Conservation (phyloP, 805 yeast genomes). For the Clavispora carvajalis region DNA sequence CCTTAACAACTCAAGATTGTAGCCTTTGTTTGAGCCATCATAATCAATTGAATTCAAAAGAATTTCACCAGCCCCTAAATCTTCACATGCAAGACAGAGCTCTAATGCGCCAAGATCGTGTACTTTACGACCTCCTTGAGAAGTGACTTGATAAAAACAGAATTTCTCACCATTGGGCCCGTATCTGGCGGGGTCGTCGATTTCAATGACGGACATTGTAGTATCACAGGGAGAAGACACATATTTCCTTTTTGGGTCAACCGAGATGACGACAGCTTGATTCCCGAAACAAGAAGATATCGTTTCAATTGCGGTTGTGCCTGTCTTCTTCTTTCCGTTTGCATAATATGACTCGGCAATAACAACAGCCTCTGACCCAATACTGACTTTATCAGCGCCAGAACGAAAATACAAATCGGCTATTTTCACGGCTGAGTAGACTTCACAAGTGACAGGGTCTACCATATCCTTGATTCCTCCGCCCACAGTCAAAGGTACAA, state of each 20-base stretch:
- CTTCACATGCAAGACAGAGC: conserved; percentile 82
- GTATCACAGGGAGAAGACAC: conserved; percentile 58
- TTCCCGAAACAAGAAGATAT: conserved; percentile 89
- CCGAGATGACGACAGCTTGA: conserved; percentile 96
- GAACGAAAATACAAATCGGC: conserved; percentile 90
- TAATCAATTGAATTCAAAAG: conserved; percentile 91
- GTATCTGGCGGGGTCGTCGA: conserved; percentile 40
- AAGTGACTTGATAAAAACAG: conserved; percentile 93
- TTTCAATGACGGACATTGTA: conserved; percentile 58
- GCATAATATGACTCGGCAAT: conserved; percentile 83
- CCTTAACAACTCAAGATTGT: conserved; percentile 76
- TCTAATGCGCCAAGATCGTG: conserved; percentile 88
- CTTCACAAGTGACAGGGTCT: conserved; percentile 73
- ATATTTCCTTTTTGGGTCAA: conserved; percentile 92
- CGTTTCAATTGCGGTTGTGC: conserved; percentile 86
- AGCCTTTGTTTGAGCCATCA: conserved; percentile 95
- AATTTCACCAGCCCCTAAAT: conserved; percentile 94
- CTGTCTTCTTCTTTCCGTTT: conserved; percentile 53
- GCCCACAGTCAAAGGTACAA: conserved; percentile 96
- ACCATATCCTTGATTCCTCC: conserved; percentile 93
- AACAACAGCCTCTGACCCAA: conserved; percentile 94
- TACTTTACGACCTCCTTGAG: conserved; percentile 90
- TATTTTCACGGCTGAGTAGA: conserved; percentile 79
- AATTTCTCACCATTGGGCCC: conserved; percentile 89
- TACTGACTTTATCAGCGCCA: conserved; percentile 97